phyloP scores from a whole-genome alignment of 768 basidiomycete genomes.

The Hypholoma fasciculare region DNA sequence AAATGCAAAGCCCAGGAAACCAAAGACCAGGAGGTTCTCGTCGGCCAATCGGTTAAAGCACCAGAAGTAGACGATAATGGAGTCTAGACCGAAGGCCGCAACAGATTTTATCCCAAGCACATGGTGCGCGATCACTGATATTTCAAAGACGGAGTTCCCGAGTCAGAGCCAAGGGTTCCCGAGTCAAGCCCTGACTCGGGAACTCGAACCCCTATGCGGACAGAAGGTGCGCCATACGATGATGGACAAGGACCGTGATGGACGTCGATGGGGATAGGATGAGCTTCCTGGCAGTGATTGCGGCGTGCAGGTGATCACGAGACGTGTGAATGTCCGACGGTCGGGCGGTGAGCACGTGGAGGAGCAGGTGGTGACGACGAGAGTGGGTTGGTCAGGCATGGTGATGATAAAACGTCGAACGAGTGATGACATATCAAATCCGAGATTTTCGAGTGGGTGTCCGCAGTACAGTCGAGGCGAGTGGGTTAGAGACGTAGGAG shows the following conservation, averaged over 20 bases:
- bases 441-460: too few species aligned
- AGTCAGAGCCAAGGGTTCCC: constrained; percentile 37
- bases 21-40: background rate
- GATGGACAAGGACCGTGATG: background rate
- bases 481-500: too few species aligned
- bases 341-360: background rate
- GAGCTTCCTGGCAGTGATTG: background rate
- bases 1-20: background rate
- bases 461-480: too few species aligned
- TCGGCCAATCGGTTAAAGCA: background rate
- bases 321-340: background rate
- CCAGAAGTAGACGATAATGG: background rate
- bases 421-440: background rate
- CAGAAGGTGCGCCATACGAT: background rate
- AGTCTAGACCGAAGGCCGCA: background rate
- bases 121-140: background rate
- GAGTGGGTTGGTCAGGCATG: background rate
- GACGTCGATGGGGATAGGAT: background rate
- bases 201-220: constrained; percentile 27
- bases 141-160: constrained; percentile 29
- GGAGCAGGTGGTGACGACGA: background rate
- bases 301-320: constrained; percentile 7
- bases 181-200: constrained; percentile 42
- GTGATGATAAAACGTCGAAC: background rate
- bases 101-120: background rate